These are phyloP conservation scores for Aspergillus texensis DNA, from an alignment of 2,329 filamentous ascomycete genomes.

Conservation along the genomic window DNA sequence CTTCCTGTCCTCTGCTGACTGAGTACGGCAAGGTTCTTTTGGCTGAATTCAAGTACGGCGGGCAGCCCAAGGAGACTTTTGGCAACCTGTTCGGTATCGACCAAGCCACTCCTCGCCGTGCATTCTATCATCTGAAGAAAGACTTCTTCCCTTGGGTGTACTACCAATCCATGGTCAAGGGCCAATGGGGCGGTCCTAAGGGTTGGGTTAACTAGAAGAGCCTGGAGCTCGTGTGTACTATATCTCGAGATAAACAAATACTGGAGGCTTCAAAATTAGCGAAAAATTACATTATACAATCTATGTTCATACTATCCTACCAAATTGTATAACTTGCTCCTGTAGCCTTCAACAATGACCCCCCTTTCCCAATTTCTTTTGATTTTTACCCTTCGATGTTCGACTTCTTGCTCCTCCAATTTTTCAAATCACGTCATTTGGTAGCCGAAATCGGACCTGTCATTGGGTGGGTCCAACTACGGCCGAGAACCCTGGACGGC, in stretches of 20 bases:
- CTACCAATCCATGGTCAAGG: conserved; percentile 62
- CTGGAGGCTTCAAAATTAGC: not conserved
- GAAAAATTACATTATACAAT: not conserved
- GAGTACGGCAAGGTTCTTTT: conserved; percentile 66
- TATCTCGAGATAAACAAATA: not conserved
- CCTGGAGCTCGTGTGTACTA: not conserved
- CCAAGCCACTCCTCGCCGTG: conserved; percentile 57
- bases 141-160: conserved; percentile 71
- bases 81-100: conserved; percentile 57
- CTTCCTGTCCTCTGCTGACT: conserved; percentile 57
- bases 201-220: conserved; percentile 43
- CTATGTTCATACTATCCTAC: not conserved
- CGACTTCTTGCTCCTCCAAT: not conserved
- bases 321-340: not conserved
- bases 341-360: not conserved
- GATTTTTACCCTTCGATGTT: not conserved
- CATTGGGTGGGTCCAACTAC: not conserved
- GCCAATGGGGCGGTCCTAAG: conserved; percentile 63
- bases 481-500: not conserved
- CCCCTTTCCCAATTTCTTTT: not conserved
- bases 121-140: conserved; percentile 67
- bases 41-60: conserved; percentile 68
- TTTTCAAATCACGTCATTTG: not conserved
- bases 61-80: conserved; percentile 66
- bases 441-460: not conserved